Conservation (phyloP, 1,139 yeast genomes). For the Nakaseomyces bracarensis region DNA sequence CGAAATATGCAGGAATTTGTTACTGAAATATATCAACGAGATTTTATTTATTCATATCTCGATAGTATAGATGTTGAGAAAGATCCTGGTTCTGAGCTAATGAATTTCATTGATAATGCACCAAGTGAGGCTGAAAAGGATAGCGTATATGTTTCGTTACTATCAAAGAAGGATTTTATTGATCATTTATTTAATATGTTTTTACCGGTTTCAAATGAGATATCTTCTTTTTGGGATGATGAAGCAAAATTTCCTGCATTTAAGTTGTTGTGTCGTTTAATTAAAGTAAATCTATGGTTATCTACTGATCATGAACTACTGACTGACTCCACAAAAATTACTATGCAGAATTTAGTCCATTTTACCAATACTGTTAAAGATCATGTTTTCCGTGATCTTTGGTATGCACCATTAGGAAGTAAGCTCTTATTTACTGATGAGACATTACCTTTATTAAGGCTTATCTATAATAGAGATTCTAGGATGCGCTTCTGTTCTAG, state of each 20-base stretch:
- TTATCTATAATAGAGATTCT: slow-evolving; percentile 61
- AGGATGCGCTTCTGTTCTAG: slow-evolving; percentile 48
- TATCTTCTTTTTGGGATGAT: not conserved
- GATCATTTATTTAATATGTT: slow-evolving; percentile 24
- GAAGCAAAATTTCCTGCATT: not conserved
- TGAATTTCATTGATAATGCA: slow-evolving; percentile 22
- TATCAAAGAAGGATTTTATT: slow-evolving; percentile 17
- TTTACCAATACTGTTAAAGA: slow-evolving; percentile 47
- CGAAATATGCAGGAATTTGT: not conserved
- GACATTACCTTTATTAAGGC: slow-evolving; percentile 51
- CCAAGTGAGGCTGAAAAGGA: slow-evolving; percentile 18
- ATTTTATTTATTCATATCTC: slow-evolving; percentile 3
- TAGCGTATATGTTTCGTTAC: slow-evolving; percentile 19
- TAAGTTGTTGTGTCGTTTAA: slow-evolving; percentile 33
- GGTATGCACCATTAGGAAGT: slow-evolving; percentile 31
- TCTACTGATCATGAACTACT: slow-evolving; percentile 65
- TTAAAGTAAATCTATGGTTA: slow-evolving; percentile 52
- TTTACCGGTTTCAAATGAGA: slow-evolving; percentile 8
- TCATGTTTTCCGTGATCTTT: slow-evolving; percentile 47
- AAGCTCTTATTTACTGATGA: slow-evolving; percentile 32
- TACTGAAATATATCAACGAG: slow-evolving; percentile 1
- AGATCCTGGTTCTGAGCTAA: not conserved
- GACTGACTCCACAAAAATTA: slow-evolving; percentile 37
- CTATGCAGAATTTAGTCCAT: slow-evolving; percentile 38
- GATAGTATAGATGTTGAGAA: not conserved